Percentiles rank a stretch among this genome's conserved stretches.
Conservation (phyloP, 139 green algal genomes). For the Chlamydomonas eustigma region DNA sequence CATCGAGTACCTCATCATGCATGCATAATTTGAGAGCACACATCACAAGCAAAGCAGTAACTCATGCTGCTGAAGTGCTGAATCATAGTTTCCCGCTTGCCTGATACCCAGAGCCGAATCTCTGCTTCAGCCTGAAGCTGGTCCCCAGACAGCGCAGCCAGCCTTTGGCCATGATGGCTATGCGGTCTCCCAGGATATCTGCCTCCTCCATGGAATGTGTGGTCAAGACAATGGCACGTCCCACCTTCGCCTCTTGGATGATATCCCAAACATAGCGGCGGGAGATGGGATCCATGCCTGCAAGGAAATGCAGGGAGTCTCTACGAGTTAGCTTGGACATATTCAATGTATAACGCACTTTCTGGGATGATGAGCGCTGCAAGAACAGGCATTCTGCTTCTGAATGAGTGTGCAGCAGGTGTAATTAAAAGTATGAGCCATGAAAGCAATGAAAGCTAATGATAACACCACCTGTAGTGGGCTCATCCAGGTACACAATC, state of each 20-base stretch:
- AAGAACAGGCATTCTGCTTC: no score
- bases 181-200: slow-evolving; percentile 86
- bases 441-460: no score
- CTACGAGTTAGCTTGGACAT: no score
- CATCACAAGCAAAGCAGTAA: no score
- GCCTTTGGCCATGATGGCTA: slow-evolving; percentile 93
- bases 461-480: slow-evolving; percentile 4
- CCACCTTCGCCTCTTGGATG: slow-evolving; percentile 69
- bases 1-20: no score
- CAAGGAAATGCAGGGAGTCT: not conserved
- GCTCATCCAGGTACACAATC: slow-evolving; percentile 12
- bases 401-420: no score
- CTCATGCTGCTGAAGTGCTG: no score
- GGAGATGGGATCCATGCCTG: slow-evolving; percentile 84
- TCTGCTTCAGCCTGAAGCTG: slow-evolving; percentile 84
- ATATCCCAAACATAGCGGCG: slow-evolving; percentile 93
- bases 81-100: no score
- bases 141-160: slow-evolving; percentile 75
- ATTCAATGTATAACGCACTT: no score
- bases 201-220: slow-evolving; percentile 98
- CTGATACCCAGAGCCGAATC: slow-evolving; percentile 78
- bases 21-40: no score
- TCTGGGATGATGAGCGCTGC: no score
- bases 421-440: no score
- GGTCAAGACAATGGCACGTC: slow-evolving; percentile 85